phyloP scores from a whole-genome alignment of 202 grass and related monocot species.

The Elaeis oleifera region DNA sequence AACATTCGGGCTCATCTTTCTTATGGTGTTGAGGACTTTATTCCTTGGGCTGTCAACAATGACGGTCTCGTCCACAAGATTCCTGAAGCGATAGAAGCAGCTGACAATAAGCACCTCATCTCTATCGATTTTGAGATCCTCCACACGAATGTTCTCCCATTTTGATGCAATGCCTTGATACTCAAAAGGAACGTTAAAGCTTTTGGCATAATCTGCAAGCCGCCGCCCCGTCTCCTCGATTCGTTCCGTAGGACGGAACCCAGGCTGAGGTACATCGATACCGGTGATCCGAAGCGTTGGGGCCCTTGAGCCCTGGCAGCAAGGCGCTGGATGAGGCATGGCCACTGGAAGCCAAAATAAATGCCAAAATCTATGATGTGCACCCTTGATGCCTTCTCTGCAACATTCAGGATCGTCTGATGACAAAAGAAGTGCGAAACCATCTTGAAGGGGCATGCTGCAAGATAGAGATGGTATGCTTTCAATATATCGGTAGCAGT shows the following conservation, averaged over 20 bases:
- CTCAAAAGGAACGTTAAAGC: constrained; percentile 7
- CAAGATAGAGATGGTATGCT: background rate
- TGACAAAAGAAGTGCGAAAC: background rate
- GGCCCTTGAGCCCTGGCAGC: background rate
- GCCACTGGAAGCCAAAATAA: constrained; percentile 17
- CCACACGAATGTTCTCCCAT: constrained; percentile 1
- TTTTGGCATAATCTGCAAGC: constrained; percentile 6
- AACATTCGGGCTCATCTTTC: background rate
- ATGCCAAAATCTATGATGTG: constrained; percentile 20
- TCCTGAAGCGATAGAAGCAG: constrained; percentile 4
- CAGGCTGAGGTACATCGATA: background rate
- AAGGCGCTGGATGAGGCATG: constrained; percentile 11
- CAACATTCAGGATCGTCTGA: background rate
- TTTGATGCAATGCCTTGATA: constrained; percentile 9
- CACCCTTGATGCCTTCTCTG: constrained; percentile 3
- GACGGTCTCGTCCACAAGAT: constrained; percentile 5
- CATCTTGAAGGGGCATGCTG: constrained; percentile 3
- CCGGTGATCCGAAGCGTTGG: constrained; percentile 12
- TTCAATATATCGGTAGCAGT: constrained; percentile 1
- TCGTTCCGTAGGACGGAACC: constrained; percentile 8
- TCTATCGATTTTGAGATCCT: constrained; percentile 13
- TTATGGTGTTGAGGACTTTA: constrained; percentile 1
- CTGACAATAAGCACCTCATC: constrained; percentile 16
- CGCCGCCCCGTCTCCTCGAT: constrained; percentile 9
- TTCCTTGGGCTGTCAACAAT: constrained; percentile 5